Base-by-base conservation (phyloP, 2,329 filamentous ascomycete species). In the Penicillium sp. region DNA sequence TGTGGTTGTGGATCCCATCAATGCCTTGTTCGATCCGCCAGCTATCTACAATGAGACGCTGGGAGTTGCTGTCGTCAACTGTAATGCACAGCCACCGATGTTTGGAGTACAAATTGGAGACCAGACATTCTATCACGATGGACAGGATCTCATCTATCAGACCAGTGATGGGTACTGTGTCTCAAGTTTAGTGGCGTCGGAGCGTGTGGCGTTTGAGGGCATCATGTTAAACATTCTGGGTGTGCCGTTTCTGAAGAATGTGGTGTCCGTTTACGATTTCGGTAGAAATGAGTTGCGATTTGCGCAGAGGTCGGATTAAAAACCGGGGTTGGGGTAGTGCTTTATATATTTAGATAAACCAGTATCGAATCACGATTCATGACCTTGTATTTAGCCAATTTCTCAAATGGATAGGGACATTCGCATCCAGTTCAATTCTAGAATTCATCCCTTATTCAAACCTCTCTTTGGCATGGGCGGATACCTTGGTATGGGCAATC, bases 201-300 rank as follows among this genome's bases (percentile, higher is more conserved):
- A 32, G 47, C 61, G 66, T 7, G 64, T 76, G 29, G 62, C 72
- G 42, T 59, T 68, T 39, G 68, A 62, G n/a, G 65, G 63, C 14
- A 56, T 66, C 10, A 71, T 66, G 3, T 42, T 73, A 38, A 72
- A 67, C 37, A 76, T 81, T 40, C 59, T 82, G 45, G 80, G 80
- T 0, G 78, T 78, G 50, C 68, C 73, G 4, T 82, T 80, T 59
- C 67, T 81, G 66, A 79, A 79, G 66, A 81, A 79, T 58, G 79
- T 82, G 0, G 66, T 82, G 5, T 69, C 75, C 10, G 79, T 82
- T 2, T 81, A 79, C 66, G 80, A 82, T 69, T 72, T 82, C 55
- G 79, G 78, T 11, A 74, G 70, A 20, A 69, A 69, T 43, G 69
- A 77, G 66, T 75, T 82, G 76, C 66, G 74, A n/a, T 81, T 82